These are phyloP conservation scores for Wickerhamiella nectarea DNA, from an alignment of 805 yeast species.

Conservation along the genomic window DNA sequence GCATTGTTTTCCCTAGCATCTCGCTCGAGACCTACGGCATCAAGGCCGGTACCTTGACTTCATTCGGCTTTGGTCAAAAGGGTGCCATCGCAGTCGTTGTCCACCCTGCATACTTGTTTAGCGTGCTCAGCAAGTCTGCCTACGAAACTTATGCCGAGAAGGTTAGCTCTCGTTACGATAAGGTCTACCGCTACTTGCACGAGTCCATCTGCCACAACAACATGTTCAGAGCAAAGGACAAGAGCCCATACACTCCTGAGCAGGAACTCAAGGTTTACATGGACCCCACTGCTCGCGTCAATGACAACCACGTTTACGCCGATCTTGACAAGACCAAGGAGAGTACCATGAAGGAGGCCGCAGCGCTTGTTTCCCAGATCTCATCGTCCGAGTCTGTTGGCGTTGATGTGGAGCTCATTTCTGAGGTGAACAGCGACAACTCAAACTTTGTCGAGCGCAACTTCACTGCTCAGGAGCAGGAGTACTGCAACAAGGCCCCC, in stretches of 20 bases:
- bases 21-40: conserved; percentile 90
- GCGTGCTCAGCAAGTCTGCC: conserved; percentile 56
- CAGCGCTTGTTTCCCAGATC: conserved; percentile 24
- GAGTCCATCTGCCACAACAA: conserved; percentile 84
- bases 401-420: conserved; percentile 87
- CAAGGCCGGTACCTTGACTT: conserved; percentile 92
- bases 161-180: conserved; percentile 71
- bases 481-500: conserved; percentile 62
- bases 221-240: conserved; percentile 82
- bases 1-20: conserved; percentile 88
- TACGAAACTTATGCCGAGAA: conserved; percentile 59
- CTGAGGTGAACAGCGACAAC: conserved; percentile 71
- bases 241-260: conserved; percentile 84
- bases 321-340: conserved; percentile 23
- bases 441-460: conserved; percentile 85
- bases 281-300: conserved; percentile 85
- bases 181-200: conserved; percentile 89
- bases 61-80: conserved; percentile 99
- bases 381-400: conserved; percentile 64
- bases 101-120: conserved; percentile 87
- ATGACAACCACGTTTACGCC: conserved; percentile 24
- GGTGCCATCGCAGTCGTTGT: conserved; percentile 92
- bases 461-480: conserved; percentile 69
- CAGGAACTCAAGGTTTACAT: conserved; percentile 83
- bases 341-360: conserved; percentile 24